Evolutionary conservation across 805 yeast species (phyloP).

Genomic region (Candida mattraensis): DNA sequence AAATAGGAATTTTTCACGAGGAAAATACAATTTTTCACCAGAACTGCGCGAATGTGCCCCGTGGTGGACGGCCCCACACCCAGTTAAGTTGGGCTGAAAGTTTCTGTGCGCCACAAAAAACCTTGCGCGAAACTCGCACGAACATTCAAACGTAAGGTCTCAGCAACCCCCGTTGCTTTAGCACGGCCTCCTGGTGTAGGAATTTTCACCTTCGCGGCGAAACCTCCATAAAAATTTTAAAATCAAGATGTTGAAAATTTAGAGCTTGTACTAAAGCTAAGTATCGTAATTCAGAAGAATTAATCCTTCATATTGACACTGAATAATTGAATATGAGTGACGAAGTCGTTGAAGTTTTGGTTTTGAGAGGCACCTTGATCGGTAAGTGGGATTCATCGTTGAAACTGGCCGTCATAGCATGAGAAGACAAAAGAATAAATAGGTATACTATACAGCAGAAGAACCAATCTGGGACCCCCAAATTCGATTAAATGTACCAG

Average conservation of each 20-base stretch:
- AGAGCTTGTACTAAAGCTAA: too few species aligned
- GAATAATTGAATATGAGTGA: constrained; percentile 55
- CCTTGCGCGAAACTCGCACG: too few species aligned
- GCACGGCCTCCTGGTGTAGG: constrained; percentile 5
- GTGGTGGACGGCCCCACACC: too few species aligned
- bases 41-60: too few species aligned
- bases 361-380: constrained; percentile 99
- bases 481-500: too few species aligned
- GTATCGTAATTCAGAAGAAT: constrained; percentile 5
- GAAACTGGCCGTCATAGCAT: too few species aligned
- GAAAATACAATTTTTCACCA: too few species aligned
- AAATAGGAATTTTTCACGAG: too few species aligned
- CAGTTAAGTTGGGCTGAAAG: too few species aligned
- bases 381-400: constrained; percentile 43
- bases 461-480: too few species aligned
- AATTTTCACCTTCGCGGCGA: constrained; percentile 8
- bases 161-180: constrained; percentile 3
- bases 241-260: constrained; percentile 7
- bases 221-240: constrained; percentile 18
- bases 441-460: neutral
- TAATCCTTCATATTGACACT: constrained; percentile 12
- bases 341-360: constrained; percentile 83
- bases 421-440: neutral
- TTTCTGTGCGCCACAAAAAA: too few species aligned
- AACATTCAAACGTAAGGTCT: too few species aligned